Percentiles rank a stretch among this genome's conserved stretches.
phyloP scores from a whole-genome alignment of 768 basidiomycete genomes.

The Sporobolomyces pararoseus region DNA sequence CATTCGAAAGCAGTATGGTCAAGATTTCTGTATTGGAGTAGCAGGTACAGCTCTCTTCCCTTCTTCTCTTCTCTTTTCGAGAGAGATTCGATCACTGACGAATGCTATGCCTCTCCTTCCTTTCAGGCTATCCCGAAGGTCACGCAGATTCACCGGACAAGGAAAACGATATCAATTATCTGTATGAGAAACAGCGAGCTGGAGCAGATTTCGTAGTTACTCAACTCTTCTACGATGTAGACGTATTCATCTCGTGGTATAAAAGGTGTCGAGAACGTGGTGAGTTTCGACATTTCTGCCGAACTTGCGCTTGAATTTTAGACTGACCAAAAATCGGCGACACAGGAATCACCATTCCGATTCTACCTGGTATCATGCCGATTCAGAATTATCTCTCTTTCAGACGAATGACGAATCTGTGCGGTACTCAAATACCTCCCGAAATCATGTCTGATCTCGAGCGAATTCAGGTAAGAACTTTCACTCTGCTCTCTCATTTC shows the following conservation, averaged over 20 bases:
- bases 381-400: constrained; percentile 96
- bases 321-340: no score
- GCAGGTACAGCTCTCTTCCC: constrained; percentile 59
- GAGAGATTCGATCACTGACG: no score
- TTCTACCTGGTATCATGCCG: constrained; percentile 96
- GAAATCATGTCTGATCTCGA: constrained; percentile 64
- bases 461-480: constrained; percentile 63
- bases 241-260: constrained; percentile 77
- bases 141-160: constrained; percentile 67
- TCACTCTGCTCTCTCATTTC: no score
- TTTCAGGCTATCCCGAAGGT: constrained; percentile 90
- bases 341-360: constrained; percentile 78
- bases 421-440: constrained; percentile 70
- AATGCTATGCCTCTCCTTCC: no score
- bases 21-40: constrained; percentile 88
- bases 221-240: constrained; percentile 94
- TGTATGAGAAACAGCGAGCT: constrained; percentile 84
- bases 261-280: constrained; percentile 67
- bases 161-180: constrained; percentile 54
- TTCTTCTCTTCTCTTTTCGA: neutral
- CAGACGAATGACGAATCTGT: constrained; percentile 81
- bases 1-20: constrained; percentile 75
- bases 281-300: constrained; percentile 47
- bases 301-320: no score
- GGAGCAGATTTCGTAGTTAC: constrained; percentile 96